phyloP scores from a whole-genome alignment of 164 flowering plant species.

The Aristolochia californica region DNA sequence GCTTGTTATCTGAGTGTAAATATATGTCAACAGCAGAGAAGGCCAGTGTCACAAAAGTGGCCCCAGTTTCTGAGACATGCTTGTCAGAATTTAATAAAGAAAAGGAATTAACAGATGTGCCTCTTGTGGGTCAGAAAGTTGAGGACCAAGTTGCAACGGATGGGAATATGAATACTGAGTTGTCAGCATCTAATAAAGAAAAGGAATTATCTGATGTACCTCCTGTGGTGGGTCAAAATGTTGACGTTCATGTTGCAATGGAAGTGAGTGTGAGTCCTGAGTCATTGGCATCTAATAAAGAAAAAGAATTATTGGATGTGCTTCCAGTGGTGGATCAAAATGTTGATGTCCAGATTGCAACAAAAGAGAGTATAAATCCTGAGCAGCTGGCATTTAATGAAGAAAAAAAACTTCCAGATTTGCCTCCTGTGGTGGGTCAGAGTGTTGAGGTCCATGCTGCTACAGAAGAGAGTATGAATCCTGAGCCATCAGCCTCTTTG shows the following conservation, averaged over 20 bases:
- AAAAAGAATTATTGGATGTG: too few relatives aligned
- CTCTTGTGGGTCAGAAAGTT: constrained; percentile 12
- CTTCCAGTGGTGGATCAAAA: too few relatives aligned
- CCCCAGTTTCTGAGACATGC: constrained; percentile 13
- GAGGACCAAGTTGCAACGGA: constrained; percentile 4
- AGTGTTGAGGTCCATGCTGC: too few relatives aligned
- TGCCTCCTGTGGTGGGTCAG: too few relatives aligned
- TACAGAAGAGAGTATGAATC: too few relatives aligned
- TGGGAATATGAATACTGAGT: neutral
- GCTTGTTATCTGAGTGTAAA: neutral
- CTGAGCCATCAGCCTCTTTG: too few relatives aligned
- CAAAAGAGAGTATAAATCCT: too few relatives aligned
- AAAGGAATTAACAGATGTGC: constrained; percentile 3
- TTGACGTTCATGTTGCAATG: neutral
- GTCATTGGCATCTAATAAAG: too few relatives aligned
- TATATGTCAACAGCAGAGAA: constrained; percentile 4
- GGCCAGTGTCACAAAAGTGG: constrained; percentile 22
- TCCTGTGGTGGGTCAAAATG: neutral
- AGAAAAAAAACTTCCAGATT: too few relatives aligned
- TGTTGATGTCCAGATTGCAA: too few relatives aligned
- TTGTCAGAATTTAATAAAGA: constrained; percentile 15
- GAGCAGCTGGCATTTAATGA: too few relatives aligned
- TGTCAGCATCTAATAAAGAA: neutral
- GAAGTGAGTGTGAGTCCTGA: too few relatives aligned
- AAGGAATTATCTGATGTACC: constrained; percentile 3